Base-by-base conservation (phyloP, 129 eudicot species). In the Pulicaria dysenterica region DNA sequence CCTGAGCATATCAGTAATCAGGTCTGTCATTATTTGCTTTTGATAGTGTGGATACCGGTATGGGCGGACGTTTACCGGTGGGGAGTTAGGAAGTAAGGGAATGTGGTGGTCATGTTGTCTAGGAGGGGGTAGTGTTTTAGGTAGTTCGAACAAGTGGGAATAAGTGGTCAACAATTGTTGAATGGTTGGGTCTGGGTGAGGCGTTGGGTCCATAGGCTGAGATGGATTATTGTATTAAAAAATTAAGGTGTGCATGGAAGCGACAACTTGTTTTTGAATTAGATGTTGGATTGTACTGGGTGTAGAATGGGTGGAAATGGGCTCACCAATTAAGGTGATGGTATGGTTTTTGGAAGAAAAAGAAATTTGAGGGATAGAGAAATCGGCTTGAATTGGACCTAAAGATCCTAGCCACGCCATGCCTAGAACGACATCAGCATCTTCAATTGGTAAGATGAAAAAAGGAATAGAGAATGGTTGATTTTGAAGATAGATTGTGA, bases 31-130 rank as follows among this genome's bases (percentile, higher is more conserved):
- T 5, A 60, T 37, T 12, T 60, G 65, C 7, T 60, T 60, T 11
- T 38, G 45, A 16, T 34, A 60, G 16, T 60, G 67, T 5, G 67
- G 67, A 15, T 60, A 60, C 4, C 67, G 45, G n/a, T 60, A 60
- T 11, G 19, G 67, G 1, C 11, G 5, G 17, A 60, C 45, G 7
- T 60, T 60, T 0, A 63, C 51, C 3, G 69, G 69, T n/a, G 19
- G 17, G 24, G 50, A 0, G 3, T 7, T 24, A 1, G 36, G 50
- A 0, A 38, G 51, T 2, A 42, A 15, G 0, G 19, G 50, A 5
- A 63, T 63, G 1, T 44, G 50, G 34, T 63, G 69, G 9, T 63
- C 69, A 0, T 40, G 48, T 3, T 9, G 50, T 3, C 51, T 1
- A 0, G 8, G 3, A 6, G 69, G 36, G 1, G 51, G 69, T 1